These are phyloP conservation scores for Cryptococcus sp. DNA, from an alignment of 1,284 basidiomycete species.

Conservation along the genomic window DNA sequence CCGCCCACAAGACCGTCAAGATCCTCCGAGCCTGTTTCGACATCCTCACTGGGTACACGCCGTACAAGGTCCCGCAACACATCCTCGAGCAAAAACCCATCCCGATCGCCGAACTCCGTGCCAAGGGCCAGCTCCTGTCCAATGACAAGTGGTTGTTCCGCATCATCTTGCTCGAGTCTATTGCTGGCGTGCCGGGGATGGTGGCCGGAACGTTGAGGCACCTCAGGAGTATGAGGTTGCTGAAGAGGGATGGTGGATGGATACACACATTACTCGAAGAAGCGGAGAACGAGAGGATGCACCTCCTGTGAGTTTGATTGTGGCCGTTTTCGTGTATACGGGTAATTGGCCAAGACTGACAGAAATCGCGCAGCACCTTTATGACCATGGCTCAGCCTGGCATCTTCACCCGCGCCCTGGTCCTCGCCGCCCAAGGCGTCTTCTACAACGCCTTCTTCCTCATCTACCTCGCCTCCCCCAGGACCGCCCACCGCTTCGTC, in stretches of 20 bases:
- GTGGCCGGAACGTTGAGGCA: slow-evolving; percentile 84
- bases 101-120: slow-evolving; percentile 68
- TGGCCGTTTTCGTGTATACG: not conserved
- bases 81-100: slow-evolving; percentile 44
- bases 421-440: slow-evolving; percentile 79
- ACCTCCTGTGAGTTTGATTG: slow-evolving; percentile 65
- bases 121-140: slow-evolving; percentile 67
- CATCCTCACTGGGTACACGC: slow-evolving; percentile 65
- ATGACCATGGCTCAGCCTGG: slow-evolving; percentile 79
- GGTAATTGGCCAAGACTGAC: slow-evolving; percentile 7
- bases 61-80: slow-evolving; percentile 54
- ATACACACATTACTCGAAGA: slow-evolving; percentile 80
- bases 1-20: slow-evolving; percentile 64
- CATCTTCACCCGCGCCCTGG: slow-evolving; percentile 69
- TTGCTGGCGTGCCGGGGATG: slow-evolving; percentile 94
- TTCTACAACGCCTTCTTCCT: slow-evolving; percentile 90
- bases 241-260: slow-evolving; percentile 88
- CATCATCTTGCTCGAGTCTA: slow-evolving; percentile 81
- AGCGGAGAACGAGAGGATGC: slow-evolving; percentile 94
- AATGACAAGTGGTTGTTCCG: slow-evolving; percentile 75
- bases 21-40: slow-evolving; percentile 66
- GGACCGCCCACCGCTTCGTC: slow-evolving; percentile 87
- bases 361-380: slow-evolving; percentile 64
- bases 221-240: slow-evolving; percentile 72
- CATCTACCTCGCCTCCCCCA: slow-evolving; percentile 76